Evolutionary conservation across 805 yeast genomes (phyloP).

Genomic region (Zygoascus ofunaensis): DNA sequence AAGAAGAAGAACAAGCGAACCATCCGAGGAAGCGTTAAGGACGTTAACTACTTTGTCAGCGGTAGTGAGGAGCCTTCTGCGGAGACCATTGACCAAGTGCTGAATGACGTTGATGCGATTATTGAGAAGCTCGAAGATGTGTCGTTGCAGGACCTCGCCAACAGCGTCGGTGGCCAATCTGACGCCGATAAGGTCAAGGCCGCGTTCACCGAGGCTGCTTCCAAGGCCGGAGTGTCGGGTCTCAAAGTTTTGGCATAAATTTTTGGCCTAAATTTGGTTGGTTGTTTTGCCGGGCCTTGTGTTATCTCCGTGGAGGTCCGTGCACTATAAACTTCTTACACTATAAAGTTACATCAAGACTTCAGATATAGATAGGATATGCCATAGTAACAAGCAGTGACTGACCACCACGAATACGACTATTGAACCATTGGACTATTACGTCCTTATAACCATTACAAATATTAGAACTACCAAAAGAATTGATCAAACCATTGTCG

Average conservation of each 20-base stretch:
- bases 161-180: conserved; percentile 45
- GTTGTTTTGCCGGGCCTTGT: too few relatives aligned
- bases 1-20: conserved; percentile 95
- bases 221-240: conserved; percentile 16
- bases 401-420: too few relatives aligned
- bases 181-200: conserved; percentile 52
- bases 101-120: conserved; percentile 65
- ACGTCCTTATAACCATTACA: too few relatives aligned
- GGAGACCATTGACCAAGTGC: conserved; percentile 42
- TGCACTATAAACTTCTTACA: too few relatives aligned
- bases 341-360: too few relatives aligned
- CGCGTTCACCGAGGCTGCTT: conserved; percentile 46
- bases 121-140: conserved; percentile 75
- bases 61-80: conserved; percentile 58
- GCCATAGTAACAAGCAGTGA: too few relatives aligned
- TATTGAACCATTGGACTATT: too few relatives aligned
- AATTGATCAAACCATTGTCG: too few relatives aligned
- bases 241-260: conserved; percentile 24
- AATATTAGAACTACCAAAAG: too few relatives aligned
- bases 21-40: conserved; percentile 75
- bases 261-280: neutral
- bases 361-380: too few relatives aligned
- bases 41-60: conserved; percentile 67
- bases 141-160: conserved; percentile 66
- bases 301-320: too few relatives aligned